Percentiles rank a stretch among this genome's conserved stretches.
These are phyloP conservation scores for Venturia asperata DNA, from an alignment of 2,329 filamentous ascomycete genomes.

Conservation along the genomic window DNA sequence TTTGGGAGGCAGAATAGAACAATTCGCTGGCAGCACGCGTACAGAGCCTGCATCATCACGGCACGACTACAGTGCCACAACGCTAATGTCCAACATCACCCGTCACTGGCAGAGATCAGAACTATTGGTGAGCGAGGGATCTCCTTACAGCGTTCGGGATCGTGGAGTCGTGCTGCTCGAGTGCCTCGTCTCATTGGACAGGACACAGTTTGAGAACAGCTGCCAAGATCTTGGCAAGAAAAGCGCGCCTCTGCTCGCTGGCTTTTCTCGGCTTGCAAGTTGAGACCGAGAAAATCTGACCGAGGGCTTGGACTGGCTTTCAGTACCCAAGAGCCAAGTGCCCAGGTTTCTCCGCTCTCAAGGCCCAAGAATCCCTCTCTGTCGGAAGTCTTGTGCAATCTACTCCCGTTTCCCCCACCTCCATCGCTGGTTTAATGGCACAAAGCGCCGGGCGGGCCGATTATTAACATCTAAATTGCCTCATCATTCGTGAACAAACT, in stretches of 20 bases:
- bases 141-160: neutral
- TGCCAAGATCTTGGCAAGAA: neutral
- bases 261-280: neutral
- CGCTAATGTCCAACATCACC: neutral
- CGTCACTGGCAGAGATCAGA: neutral
- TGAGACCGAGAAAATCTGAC: neutral
- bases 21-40: neutral
- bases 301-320: neutral
- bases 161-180: neutral
- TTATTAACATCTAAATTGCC: neutral
- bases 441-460: neutral
- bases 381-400: conserved; percentile 7
- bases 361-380: conserved; percentile 2
- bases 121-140: neutral
- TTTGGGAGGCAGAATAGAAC: neutral
- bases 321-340: neutral
- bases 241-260: neutral
- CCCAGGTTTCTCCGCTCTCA: neutral
- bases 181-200: neutral
- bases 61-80: neutral
- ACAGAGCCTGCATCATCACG: too few relatives aligned
- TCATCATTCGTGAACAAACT: neutral
- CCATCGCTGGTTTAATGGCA: neutral
- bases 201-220: neutral
- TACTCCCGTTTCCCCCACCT: neutral